Evolutionary conservation across 2,329 filamentous ascomycete species (phyloP).

Genomic region (Cladorrhinum sp.): DNA sequence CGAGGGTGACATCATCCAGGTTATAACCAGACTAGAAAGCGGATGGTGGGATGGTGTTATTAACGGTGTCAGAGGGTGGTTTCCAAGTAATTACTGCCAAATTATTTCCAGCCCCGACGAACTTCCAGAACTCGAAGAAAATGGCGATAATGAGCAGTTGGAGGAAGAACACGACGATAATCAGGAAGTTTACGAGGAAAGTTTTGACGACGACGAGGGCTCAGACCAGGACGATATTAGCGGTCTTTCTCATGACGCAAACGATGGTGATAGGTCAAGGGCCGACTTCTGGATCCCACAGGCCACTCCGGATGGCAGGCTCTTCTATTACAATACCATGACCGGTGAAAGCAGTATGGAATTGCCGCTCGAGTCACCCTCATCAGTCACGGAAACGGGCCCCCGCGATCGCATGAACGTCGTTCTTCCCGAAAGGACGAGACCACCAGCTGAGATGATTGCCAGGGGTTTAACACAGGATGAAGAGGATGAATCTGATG

Average conservation of each 20-base stretch:
- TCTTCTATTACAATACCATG: slow-evolving; percentile 98
- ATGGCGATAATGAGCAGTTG: slow-evolving; percentile 50
- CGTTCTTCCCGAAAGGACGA: slow-evolving; percentile 81
- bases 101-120: slow-evolving; percentile 77
- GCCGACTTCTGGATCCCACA: slow-evolving; percentile 99
- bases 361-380: slow-evolving; percentile 85
- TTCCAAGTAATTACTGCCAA: slow-evolving; percentile 97
- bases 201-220: slow-evolving; percentile 64
- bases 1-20: slow-evolving; percentile 95
- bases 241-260: slow-evolving; percentile 66
- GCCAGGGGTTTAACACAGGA: slow-evolving; percentile 76
- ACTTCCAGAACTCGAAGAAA: slow-evolving; percentile 58
- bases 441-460: slow-evolving; percentile 88
- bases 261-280: slow-evolving; percentile 69
- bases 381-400: slow-evolving; percentile 74
- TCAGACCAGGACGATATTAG: slow-evolving; percentile 49
- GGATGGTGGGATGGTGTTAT: slow-evolving; percentile 99
- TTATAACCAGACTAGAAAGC: slow-evolving; percentile 95
- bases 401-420: slow-evolving; percentile 87
- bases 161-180: slow-evolving; percentile 64
- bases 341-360: slow-evolving; percentile 95
- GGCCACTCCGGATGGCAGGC: slow-evolving; percentile 83
- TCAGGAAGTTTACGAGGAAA: slow-evolving; percentile 66
- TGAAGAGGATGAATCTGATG: slow-evolving; percentile 85
- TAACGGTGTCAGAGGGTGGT: slow-evolving; percentile 95